These are phyloP conservation scores for Periconia sp. DNA, from an alignment of 2,329 filamentous ascomycete genomes.

Conservation along the genomic window DNA sequence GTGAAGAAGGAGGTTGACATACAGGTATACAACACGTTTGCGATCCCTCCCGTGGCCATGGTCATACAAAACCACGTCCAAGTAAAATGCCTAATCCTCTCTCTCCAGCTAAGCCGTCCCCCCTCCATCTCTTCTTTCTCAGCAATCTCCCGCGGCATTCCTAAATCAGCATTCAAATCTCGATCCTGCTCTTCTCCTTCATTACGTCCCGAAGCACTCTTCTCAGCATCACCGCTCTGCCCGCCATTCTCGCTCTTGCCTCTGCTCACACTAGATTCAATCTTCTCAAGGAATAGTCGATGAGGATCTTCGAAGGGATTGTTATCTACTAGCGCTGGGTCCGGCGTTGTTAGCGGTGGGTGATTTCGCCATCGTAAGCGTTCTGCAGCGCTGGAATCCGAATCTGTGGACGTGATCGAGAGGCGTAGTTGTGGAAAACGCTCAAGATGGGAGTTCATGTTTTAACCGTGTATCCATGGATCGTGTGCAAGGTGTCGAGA, in stretches of 20 bases:
- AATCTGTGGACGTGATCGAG: constrained; percentile 10
- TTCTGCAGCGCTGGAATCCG: constrained; percentile 25
- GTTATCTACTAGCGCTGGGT: constrained; percentile 7
- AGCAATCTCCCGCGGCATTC: not conserved
- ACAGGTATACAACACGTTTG: constrained; percentile 66
- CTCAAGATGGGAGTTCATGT: too few species aligned
- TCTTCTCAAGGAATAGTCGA: constrained; percentile 1
- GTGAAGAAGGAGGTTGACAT: constrained; percentile 25
- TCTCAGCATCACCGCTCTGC: not conserved
- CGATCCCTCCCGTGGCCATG: constrained; percentile 66
- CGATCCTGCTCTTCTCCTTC: not conserved
- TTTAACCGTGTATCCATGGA: too few species aligned
- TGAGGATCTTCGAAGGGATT: constrained; percentile 28
- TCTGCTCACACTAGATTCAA: not conserved
- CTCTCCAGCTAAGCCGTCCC: constrained; percentile 48
- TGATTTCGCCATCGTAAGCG: constrained; percentile 34
- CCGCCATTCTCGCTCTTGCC: constrained; percentile 31
- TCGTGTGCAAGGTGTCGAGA: too few species aligned
- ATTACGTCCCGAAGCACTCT: not conserved
- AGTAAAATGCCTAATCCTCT: constrained; percentile 67
- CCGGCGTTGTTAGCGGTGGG: constrained; percentile 21
- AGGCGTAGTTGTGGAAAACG: not conserved
- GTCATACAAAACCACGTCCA: constrained; percentile 83
- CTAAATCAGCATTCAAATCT: not conserved
- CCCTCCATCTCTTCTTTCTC: constrained; percentile 48